Conservation (phyloP, 768 basidiomycete species). For the Rhizopogon vinicolor region DNA sequence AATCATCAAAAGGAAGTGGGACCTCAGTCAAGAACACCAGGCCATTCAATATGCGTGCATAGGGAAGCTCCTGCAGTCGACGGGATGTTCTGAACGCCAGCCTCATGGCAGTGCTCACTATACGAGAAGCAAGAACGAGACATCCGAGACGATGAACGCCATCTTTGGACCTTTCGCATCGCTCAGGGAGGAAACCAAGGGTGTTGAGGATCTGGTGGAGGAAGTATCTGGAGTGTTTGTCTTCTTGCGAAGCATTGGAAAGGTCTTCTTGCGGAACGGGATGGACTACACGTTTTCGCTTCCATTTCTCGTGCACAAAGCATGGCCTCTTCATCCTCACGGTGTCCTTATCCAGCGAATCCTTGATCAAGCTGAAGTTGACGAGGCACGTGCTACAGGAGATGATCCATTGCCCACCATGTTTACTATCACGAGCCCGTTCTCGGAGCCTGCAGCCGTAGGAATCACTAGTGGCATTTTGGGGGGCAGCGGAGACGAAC, state of each 20-base stretch:
- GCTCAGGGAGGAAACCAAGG: conserved; percentile 22
- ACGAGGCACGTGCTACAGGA: conserved; percentile 61
- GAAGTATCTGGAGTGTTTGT: conserved; percentile 64
- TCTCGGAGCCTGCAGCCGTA: conserved; percentile 68
- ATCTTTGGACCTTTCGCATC: conserved; percentile 39
- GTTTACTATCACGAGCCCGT: conserved; percentile 73
- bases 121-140: conserved; percentile 14
- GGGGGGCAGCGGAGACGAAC: conserved; percentile 33
- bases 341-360: conserved; percentile 78
- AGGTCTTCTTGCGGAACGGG: conserved; percentile 68
- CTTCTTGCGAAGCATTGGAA: conserved; percentile 71
- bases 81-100: conserved; percentile 20
- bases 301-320: conserved; percentile 75
- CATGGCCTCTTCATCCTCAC: conserved; percentile 75
- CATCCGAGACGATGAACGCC: conserved; percentile 12
- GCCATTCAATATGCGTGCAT: conserved; percentile 76
- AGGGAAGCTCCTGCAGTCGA: conserved; percentile 62
- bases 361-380: conserved; percentile 60
- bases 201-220: conserved; percentile 31
- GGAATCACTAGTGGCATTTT: conserved; percentile 62
- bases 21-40: conserved; percentile 65
- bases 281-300: conserved; percentile 73
- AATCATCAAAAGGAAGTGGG: conserved; percentile 69
- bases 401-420: conserved; percentile 74
- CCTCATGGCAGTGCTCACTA: conserved; percentile 25